phyloP scores from a whole-genome alignment of 108 stramenopile genomes.

The Cyclotella baltica region DNA sequence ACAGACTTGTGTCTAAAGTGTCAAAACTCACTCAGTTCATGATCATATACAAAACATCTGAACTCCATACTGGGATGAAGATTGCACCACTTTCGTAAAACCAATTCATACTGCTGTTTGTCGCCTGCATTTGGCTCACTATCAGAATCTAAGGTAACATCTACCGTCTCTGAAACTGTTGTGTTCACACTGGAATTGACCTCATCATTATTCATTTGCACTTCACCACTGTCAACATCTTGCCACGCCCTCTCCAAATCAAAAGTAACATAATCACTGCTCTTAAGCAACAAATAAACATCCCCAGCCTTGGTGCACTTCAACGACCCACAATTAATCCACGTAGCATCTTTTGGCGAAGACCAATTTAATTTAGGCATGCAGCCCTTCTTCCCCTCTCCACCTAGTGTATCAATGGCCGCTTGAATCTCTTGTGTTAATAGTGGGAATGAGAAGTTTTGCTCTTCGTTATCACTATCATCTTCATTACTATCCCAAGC shows the following conservation, averaged over 20 bases:
- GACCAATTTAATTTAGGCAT: conserved; percentile 95
- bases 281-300: conserved; percentile 93
- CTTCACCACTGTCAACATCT: conserved; percentile 27
- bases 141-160: neutral
- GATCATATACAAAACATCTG: conserved; percentile 88
- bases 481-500: conserved; percentile 22
- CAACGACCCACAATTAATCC: conserved; percentile 93
- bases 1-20: neutral
- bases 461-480: conserved; percentile 35
- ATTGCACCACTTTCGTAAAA: conserved; percentile 94
- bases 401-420: conserved; percentile 34
- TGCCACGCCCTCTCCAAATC: conserved; percentile 88
- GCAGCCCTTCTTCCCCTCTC: conserved; percentile 55
- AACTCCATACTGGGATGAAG: conserved; percentile 95
- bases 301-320: conserved; percentile 89
- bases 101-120: conserved; percentile 58
- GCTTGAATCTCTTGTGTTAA: conserved; percentile 47
- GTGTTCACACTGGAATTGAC: neutral
- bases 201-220: neutral
- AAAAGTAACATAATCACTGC: conserved; percentile 87
- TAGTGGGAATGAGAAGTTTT: conserved; percentile 39
- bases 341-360: conserved; percentile 89
- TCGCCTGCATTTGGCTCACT: neutral
- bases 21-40: conserved; percentile 50
- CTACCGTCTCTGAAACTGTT: neutral